phyloP scores from a whole-genome alignment of 306 rosid species.

The Cicer cuneatum region DNA sequence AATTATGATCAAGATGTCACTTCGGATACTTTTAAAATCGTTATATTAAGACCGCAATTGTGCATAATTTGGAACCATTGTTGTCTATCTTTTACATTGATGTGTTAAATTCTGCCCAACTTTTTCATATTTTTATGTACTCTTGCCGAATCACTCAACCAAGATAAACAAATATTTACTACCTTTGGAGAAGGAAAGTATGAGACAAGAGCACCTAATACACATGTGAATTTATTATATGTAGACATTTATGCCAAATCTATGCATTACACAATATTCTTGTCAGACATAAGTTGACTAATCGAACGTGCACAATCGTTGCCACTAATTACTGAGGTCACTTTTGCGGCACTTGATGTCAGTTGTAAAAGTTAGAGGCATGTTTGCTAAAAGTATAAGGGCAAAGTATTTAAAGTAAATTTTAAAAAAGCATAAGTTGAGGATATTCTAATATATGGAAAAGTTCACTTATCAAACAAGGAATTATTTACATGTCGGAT shows the following conservation, averaged over 20 bases:
- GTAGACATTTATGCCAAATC: background rate
- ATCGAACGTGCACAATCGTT: constrained; percentile 39
- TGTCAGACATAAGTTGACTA: constrained; percentile 38
- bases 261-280: constrained; percentile 7
- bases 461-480: background rate
- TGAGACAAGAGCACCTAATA: constrained; percentile 9
- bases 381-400: background rate
- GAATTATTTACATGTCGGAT: constrained; percentile 37
- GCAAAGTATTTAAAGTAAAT: background rate
- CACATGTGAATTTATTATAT: background rate
- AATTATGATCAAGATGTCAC: too few species aligned
- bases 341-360: constrained; percentile 37
- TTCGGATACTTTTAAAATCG: too few species aligned
- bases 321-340: constrained; percentile 43
- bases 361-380: constrained; percentile 37
- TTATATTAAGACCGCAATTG: too few species aligned
- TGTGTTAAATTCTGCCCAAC: background rate
- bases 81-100: background rate
- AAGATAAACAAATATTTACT: background rate
- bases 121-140: background rate
- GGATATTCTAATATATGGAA: constrained; percentile 12
- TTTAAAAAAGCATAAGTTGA: background rate
- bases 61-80: too few species aligned
- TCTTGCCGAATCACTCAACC: background rate
- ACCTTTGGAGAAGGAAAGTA: background rate